Evolutionary conservation across 2,329 filamentous ascomycete species (phyloP), one percentile per base, ranked within the genome.

Genomic region (Xylariaceae sp.): DNA sequence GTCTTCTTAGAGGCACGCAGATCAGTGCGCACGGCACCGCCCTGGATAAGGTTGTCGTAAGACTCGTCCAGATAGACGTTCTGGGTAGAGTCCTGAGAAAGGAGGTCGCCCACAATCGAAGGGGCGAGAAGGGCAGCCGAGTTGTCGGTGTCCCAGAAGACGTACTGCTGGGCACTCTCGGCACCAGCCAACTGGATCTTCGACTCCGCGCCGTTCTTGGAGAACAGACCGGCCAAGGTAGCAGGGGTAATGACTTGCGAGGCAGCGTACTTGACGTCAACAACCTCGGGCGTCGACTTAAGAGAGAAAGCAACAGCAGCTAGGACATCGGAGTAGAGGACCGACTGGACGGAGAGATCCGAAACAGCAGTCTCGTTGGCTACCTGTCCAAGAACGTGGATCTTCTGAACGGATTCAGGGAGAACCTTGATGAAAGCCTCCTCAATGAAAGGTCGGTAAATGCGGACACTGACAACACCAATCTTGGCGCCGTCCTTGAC

Each of bases 381-480:
- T 65, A 99, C 93, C 74, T 99, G 94, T 56, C 94, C 94, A 4
- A 99, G 84, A 17, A 97, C 91, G 44, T 88, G 88, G 65, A 99
- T 82, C 63, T 83, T 88, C 75, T 84, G 85, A 51, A 87, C 84
- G 41, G 89, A 89, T 66, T 85, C 80, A 39, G 94, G 92, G 34
- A 99, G 82, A 9, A 84, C 83, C 66, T 88, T 86, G 64, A 97
- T 79, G 81, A 99, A 97, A 55, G 90, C 89, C 73, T 97, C 92
- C 77, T 99, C 94, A 37, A 94, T 85, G 71, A 99, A 97, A 13
- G 94, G 94, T 49, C 93, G 86, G 80, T 97, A 99, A 57, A 99
- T 82, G 64, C 94, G 89, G 51, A 97, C 93, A 68, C 90, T 93
- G 74, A 99, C 81, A 45, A 93, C 88, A 68, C 94, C 94, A 62